These are phyloP conservation scores for Ophioceras dolichostomum DNA, from an alignment of 2,329 filamentous ascomycete species.

Conservation along the genomic window DNA sequence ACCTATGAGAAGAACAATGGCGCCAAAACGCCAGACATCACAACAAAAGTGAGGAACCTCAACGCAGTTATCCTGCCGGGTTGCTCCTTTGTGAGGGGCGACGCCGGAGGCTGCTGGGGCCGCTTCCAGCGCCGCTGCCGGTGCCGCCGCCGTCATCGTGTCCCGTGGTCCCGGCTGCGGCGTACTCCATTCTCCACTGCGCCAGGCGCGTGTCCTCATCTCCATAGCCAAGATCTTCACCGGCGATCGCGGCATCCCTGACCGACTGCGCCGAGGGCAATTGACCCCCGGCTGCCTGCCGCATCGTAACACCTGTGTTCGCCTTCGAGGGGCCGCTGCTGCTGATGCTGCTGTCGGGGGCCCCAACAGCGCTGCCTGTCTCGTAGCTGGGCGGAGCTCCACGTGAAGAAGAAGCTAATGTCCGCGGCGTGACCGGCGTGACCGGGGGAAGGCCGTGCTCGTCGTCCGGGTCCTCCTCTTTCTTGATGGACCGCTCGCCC, in stretches of 20 bases:
- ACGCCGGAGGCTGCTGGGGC: neutral
- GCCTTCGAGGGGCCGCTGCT: neutral
- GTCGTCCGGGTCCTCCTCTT: slow-evolving; percentile 1
- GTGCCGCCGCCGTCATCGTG: neutral
- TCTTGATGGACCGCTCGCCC: neutral
- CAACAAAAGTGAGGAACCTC: neutral
- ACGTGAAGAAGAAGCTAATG: neutral
- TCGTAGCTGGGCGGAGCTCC: slow-evolving; percentile 2
- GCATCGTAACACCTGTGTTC: neutral
- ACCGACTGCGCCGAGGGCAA: neutral
- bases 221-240: no score
- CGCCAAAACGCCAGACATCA: neutral
- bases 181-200: neutral
- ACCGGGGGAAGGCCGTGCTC: neutral
- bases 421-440: neutral
- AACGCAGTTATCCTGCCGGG: no score
- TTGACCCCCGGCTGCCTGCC: neutral
- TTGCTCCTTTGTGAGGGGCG: neutral
- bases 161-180: neutral
- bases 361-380: neutral
- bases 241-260: no score
- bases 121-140: neutral
- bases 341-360: neutral
- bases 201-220: neutral
- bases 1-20: neutral